These are phyloP conservation scores for Leccinum angustisporum DNA, from an alignment of 1,284 basidiomycete species.

Conservation along the genomic window DNA sequence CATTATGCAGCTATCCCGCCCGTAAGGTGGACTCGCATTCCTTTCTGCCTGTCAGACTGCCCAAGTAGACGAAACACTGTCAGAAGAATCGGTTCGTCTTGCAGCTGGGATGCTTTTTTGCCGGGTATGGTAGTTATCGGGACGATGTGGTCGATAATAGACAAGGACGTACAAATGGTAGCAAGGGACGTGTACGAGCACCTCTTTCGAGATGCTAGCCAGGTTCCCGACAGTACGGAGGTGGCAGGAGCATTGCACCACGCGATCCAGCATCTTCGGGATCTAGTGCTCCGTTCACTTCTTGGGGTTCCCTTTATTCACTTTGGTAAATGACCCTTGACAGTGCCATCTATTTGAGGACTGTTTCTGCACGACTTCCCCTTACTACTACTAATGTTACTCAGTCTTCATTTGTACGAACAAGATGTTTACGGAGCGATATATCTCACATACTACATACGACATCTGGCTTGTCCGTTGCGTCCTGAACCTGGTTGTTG, in stretches of 20 bases:
- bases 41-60: no score
- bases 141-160: neutral
- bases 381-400: no score
- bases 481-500: no score
- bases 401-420: neutral
- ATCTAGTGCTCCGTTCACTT: neutral
- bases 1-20: no score
- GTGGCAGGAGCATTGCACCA: neutral
- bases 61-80: neutral
- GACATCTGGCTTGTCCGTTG: no score
- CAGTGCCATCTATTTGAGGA: neutral
- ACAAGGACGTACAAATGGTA: neutral
- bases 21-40: no score
- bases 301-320: neutral
- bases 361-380: neutral
- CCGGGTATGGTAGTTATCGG: neutral
- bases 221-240: neutral
- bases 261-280: neutral
- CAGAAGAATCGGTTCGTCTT: neutral
- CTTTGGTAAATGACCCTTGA: neutral
- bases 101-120: neutral
- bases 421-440: neutral
- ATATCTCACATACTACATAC: no score
- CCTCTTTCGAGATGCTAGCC: neutral
- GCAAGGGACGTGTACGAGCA: neutral